Evolutionary conservation across 257 asterid genomes (phyloP).

Genomic region (Dorcoceras hygrometricum): DNA sequence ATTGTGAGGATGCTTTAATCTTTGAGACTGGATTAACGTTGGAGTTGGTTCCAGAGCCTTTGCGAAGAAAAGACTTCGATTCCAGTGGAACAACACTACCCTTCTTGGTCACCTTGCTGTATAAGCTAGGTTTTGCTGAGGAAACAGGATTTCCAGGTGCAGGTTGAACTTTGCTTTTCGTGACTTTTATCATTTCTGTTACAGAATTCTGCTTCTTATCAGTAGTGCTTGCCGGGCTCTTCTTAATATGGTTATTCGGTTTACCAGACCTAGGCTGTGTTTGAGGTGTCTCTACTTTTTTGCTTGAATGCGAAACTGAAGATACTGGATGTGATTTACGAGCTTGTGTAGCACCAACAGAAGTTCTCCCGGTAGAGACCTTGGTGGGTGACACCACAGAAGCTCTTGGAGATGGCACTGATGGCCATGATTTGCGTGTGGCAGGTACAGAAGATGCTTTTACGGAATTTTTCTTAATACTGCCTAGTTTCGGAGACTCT

Average conservation of each 20-base stretch:
- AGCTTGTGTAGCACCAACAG: constrained; percentile 44
- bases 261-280: constrained; percentile 44
- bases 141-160: constrained; percentile 47
- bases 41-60: constrained; percentile 62
- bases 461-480: constrained; percentile 51
- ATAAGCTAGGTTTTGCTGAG: constrained; percentile 56
- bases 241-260: constrained; percentile 45
- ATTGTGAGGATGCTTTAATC: constrained; percentile 43
- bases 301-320: constrained; percentile 43
- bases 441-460: constrained; percentile 65
- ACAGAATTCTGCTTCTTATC: constrained; percentile 58
- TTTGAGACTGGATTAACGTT: constrained; percentile 43
- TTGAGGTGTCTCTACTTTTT: constrained; percentile 51
- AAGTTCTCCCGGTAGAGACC: constrained; percentile 41
- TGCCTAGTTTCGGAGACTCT: constrained; percentile 49
- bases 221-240: constrained; percentile 38
- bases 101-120: constrained; percentile 77
- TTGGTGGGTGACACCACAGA: constrained; percentile 59
- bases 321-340: constrained; percentile 63
- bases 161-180: constrained; percentile 50
- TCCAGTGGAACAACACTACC: constrained; percentile 91
- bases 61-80: constrained; percentile 90
- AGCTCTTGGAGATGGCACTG: constrained; percentile 63
- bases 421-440: constrained; percentile 86
- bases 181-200: constrained; percentile 45